Conservation (phyloP, 2,329 filamentous ascomycete species). For the Trichoderma gracile region DNA sequence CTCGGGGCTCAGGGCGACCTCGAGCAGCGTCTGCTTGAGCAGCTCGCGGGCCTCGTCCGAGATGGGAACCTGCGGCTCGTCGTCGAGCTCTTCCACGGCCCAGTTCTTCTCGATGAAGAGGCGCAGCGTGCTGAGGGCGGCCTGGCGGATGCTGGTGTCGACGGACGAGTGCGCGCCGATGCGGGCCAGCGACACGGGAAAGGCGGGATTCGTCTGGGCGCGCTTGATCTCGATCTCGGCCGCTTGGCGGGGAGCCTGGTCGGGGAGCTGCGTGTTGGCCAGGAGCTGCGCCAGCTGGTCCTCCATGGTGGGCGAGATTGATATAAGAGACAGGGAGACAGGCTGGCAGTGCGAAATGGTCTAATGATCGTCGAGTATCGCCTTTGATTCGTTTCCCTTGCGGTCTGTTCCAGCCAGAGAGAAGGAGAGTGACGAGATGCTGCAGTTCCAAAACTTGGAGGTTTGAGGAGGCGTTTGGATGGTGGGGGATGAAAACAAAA, state of each 20-base stretch:
- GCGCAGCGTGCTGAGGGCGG: conserved; percentile 76
- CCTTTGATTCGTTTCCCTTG: background rate
- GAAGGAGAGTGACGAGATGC: background rate
- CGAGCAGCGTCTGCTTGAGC: conserved; percentile 72
- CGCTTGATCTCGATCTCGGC: conserved; percentile 81
- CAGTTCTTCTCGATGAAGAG: conserved; percentile 83
- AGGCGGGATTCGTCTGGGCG: conserved; percentile 68
- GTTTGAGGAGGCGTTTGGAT: conserved; percentile 8
- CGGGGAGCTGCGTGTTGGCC: conserved; percentile 77
- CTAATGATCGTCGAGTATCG: background rate
- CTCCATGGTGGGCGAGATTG: conserved; percentile 64
- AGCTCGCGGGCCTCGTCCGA: conserved; percentile 71
- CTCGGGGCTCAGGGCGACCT: conserved; percentile 71
- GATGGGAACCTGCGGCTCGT: conserved; percentile 62
- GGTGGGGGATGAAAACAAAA: conserved; percentile 27
- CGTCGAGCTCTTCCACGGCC: conserved; percentile 73
- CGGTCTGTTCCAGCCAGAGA: background rate
- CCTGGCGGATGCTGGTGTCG: conserved; percentile 74
- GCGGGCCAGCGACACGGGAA: conserved; percentile 76
- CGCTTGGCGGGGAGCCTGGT: conserved; percentile 75
- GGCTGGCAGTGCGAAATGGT: background rate
- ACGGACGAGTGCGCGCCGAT: conserved; percentile 77
- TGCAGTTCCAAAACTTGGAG: conserved; percentile 14
- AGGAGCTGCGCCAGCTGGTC: conserved; percentile 88
- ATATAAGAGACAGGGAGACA: background rate